Conservation (phyloP, 768 basidiomycete species). For the Trametes cubensis region DNA sequence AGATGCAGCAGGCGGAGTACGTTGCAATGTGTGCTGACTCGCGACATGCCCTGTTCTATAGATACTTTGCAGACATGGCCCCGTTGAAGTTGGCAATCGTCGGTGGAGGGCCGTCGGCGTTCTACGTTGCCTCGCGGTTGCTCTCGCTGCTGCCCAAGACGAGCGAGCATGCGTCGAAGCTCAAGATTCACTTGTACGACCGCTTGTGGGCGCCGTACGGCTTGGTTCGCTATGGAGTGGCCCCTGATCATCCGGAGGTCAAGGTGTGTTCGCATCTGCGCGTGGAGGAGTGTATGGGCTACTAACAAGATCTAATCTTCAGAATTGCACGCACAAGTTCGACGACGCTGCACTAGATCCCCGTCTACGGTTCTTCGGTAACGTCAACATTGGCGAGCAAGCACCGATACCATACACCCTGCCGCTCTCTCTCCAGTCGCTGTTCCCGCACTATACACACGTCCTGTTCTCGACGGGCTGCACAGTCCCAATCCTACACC, state of each 20-base stretch:
- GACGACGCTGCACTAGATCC: conserved; percentile 77
- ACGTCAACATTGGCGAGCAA: conserved; percentile 61
- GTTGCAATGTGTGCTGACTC: too few relatives aligned
- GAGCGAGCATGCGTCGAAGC: conserved; percentile 37
- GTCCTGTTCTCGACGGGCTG: conserved; percentile 88
- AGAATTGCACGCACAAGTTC: conserved; percentile 98
- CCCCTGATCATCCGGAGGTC: conserved; percentile 98
- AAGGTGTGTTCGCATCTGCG: conserved; percentile 56
- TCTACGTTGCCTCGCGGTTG: conserved; percentile 90
- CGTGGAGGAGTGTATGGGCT: conserved; percentile 1
- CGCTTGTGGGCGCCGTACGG: conserved; percentile 94
- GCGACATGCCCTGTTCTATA: too few relatives aligned
- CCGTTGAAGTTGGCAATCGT: conserved; percentile 82
- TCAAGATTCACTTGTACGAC: conserved; percentile 87
- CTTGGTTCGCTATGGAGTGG: conserved; percentile 93
- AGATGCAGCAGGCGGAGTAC: too few relatives aligned
- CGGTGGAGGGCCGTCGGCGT: conserved; percentile 95
- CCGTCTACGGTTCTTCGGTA: conserved; percentile 89
- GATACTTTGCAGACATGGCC: conserved; percentile 19
- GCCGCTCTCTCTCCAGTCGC: conserved; percentile 57
- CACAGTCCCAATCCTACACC: conserved; percentile 61
- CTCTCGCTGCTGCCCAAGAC: conserved; percentile 59
- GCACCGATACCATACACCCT: conserved; percentile 55
- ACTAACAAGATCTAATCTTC: neutral
- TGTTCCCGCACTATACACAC: conserved; percentile 80